Percentiles rank a stretch among this genome's conserved stretches.
Evolutionary conservation across 2,329 filamentous ascomycete genomes (phyloP).

Genomic region (Dothideomycetes sp.): DNA sequence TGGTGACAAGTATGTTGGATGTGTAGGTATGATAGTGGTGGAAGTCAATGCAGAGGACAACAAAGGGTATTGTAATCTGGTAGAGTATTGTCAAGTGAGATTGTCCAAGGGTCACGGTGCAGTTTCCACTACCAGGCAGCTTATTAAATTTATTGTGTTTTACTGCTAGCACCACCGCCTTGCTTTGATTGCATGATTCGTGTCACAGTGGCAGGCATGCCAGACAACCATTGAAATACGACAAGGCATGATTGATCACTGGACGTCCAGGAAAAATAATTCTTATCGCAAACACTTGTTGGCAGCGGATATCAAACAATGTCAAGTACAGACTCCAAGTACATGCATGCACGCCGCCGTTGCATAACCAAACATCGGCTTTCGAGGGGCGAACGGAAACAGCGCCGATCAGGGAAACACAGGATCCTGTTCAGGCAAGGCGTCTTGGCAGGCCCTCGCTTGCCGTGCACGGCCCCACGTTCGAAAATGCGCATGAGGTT

Average conservation of each 20-base stretch:
- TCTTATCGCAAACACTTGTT: too few species aligned
- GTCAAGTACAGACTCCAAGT: too few species aligned
- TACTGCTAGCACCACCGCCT: slow-evolving; percentile 9
- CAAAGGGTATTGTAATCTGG: too few species aligned
- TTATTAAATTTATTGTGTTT: slow-evolving; percentile 6
- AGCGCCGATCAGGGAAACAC: too few species aligned
- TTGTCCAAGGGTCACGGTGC: slow-evolving; percentile 4
- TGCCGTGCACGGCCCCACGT: neutral
- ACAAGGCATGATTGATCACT: neutral
- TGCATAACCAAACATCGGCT: neutral
- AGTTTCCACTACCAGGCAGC: slow-evolving; percentile 8
- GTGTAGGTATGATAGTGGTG: too few species aligned
- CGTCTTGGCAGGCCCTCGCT: neutral
- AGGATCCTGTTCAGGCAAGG: too few species aligned
- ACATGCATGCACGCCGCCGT: neutral
- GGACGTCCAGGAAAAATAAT: too few species aligned
- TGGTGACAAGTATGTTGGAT: too few species aligned
- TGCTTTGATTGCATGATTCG: neutral
- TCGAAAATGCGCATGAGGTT: slow-evolving; percentile 3
- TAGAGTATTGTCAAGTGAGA: too few species aligned
- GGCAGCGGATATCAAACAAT: too few species aligned
- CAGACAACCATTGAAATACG: neutral
- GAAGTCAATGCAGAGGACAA: too few species aligned
- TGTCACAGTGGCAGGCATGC: neutral
- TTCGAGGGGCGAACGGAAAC: slow-evolving; percentile 6